Evolutionary conservation across 441 rosid species (phyloP).

Genomic region (Lepidium campestre): DNA sequence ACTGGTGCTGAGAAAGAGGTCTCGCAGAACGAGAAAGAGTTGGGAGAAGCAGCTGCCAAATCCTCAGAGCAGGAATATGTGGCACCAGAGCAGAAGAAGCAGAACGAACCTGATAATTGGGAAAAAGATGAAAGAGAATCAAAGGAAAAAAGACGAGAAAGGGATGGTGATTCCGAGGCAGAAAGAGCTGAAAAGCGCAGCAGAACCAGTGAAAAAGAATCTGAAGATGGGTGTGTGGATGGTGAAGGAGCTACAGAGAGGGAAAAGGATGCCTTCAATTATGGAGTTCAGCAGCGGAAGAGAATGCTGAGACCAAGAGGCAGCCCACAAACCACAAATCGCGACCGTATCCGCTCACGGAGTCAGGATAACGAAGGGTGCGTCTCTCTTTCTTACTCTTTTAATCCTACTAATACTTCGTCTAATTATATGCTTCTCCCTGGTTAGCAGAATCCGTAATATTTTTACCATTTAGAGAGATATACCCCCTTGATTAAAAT

Average conservation of each 20-base stretch:
- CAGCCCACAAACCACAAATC: conserved; percentile 73
- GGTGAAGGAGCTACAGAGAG: conserved; percentile 68
- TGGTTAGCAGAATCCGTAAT: background rate
- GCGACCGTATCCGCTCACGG: conserved; percentile 64
- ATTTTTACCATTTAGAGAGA: conserved; percentile 14
- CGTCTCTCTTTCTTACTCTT: conserved; percentile 27
- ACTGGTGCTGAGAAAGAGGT: conserved; percentile 62
- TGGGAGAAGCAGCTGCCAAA: conserved; percentile 60
- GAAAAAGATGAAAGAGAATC: conserved; percentile 72
- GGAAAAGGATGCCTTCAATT: conserved; percentile 65
- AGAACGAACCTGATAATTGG: conserved; percentile 59
- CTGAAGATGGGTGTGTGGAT: conserved; percentile 86
- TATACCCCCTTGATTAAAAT: conserved; percentile 6
- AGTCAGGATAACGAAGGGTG: conserved; percentile 88
- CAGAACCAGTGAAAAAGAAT: conserved; percentile 61
- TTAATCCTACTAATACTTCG: conserved; percentile 5
- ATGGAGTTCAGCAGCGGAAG: conserved; percentile 92
- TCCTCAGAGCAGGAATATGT: conserved; percentile 54
- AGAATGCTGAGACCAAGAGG: conserved; percentile 94
- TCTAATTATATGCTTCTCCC: conserved; percentile 5
- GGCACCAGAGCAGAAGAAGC: conserved; percentile 60
- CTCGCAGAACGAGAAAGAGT: conserved; percentile 55
- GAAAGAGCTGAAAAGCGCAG: conserved; percentile 79
- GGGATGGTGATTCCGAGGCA: conserved; percentile 70
- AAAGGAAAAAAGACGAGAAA: conserved; percentile 83